phyloP scores from a whole-genome alignment of 108 stramenopile genomes.

The Skeletonema tropicum region DNA sequence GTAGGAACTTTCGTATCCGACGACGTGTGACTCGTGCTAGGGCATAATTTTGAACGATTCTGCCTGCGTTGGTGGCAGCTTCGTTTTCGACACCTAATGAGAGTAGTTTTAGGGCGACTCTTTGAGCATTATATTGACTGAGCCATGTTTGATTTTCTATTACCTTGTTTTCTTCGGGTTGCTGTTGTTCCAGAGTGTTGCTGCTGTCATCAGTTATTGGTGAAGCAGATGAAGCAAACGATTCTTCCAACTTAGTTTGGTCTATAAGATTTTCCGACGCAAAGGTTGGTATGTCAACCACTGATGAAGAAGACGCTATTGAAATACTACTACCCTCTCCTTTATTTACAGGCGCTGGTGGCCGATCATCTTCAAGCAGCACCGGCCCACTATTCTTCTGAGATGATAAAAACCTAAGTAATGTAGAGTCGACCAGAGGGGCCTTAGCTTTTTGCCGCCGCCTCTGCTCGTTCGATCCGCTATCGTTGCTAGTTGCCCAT shows the following conservation, averaged over 20 bases:
- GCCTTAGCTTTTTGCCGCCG: conserved; percentile 42
- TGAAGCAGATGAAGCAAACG: not conserved
- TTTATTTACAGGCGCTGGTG: not conserved
- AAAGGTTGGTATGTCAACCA: conserved; percentile 15
- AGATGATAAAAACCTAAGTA: conserved; percentile 68
- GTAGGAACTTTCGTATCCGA: conserved; percentile 65
- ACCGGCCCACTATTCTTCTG: conserved; percentile 45
- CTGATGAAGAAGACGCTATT: conserved; percentile 9
- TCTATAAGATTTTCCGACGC: conserved; percentile 3
- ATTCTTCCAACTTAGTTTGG: conserved; percentile 6
- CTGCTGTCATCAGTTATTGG: not conserved
- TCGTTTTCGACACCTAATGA: conserved; percentile 50
- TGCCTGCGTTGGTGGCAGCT: conserved; percentile 56
- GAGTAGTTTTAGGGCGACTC: conserved; percentile 54
- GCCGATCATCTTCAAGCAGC: conserved; percentile 7
- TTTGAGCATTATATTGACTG: conserved; percentile 64
- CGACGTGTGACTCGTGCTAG: conserved; percentile 61
- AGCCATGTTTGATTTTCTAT: conserved; percentile 44
- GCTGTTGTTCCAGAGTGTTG: not conserved
- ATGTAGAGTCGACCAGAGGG: conserved; percentile 73
- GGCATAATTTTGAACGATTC: conserved; percentile 60
- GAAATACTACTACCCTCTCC: not conserved
- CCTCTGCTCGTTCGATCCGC: conserved; percentile 2
- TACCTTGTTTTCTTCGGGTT: not conserved
- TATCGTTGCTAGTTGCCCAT: conserved; percentile 46